Base-by-base conservation (phyloP, 306 rosid genomes). In the Castanea sativa region DNA sequence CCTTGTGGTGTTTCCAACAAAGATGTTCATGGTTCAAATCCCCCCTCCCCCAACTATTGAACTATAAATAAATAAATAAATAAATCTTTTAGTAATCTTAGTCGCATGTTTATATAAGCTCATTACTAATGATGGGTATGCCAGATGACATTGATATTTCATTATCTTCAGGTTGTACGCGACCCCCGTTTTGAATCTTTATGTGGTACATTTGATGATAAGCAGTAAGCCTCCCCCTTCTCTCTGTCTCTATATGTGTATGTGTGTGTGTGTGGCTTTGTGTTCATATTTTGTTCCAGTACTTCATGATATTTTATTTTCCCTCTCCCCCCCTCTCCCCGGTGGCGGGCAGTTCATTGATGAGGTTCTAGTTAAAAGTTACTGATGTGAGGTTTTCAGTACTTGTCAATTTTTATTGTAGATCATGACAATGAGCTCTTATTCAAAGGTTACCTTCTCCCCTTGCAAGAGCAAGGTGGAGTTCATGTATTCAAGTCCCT, bases 121-220 rank as follows among this genome's bases (percentile, higher is more conserved):
- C 27, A 16, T 29, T 69, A 15, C 15, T 73, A 55, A 30, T 33
- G 45, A 27, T 45, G 49, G 45, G 45, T 45, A 79, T 77, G 32
- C 60, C 69, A 30, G 77, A 35, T 23, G 35, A 69, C 71, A 51
- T 74, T 32, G 70, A 13, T 43, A 55, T 73, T 79, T 73, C 75
- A 30, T 59, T 57, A 56, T 83, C 74, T 77, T 83, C 87, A 95
- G 96, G 90, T 90, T 68, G 77, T 81, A 51, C 90, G 94, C 0
- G 98, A 95, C 84, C 99, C 96, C 9, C 90, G 94, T 30, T 95
- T 91, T 73, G 99, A 95, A 81, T 86, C 99, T 79, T 85, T 93
- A 43, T 83, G 91, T 74, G 98, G 98, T 25, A 76, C 25, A 14
- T 81, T 88, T 21, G 89, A 93, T 71, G 15, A 59, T 21, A 90